Evolutionary conservation across 2,329 filamentous ascomycete genomes (phyloP).

Genomic region (Trichoderma brevicompactum): DNA sequence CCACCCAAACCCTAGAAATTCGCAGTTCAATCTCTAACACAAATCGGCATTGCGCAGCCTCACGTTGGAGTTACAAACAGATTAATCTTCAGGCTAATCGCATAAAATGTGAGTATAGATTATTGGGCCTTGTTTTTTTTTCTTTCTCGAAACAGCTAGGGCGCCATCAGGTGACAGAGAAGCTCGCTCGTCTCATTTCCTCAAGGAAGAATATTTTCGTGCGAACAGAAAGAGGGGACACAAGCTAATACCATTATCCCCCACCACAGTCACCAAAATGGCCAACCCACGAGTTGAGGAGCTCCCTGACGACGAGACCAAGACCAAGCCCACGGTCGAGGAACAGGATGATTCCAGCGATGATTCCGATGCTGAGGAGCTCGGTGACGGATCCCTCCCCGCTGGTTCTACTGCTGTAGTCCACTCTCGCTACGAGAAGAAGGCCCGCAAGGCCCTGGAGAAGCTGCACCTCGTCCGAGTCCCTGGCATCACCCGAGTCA

Average conservation of each 20-base stretch:
- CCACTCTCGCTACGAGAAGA: slow-evolving; percentile 99
- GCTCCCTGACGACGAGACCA: slow-evolving; percentile 86
- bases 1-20: slow-evolving; percentile 54
- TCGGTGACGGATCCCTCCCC: slow-evolving; percentile 75
- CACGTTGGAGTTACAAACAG: slow-evolving; percentile 41
- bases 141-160: neutral
- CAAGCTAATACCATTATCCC: slow-evolving; percentile 38
- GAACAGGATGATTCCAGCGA: slow-evolving; percentile 74
- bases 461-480: slow-evolving; percentile 98
- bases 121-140: neutral
- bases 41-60: slow-evolving; percentile 42
- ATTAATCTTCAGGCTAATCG: slow-evolving; percentile 42
- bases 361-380: slow-evolving; percentile 81
- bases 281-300: slow-evolving; percentile 98
- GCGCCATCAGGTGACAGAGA: slow-evolving; percentile 10
- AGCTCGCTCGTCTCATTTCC: slow-evolving; percentile 3
- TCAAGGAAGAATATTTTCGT: slow-evolving; percentile 28
- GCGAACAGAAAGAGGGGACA: slow-evolving; percentile 33
- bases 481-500: slow-evolving; percentile 96
- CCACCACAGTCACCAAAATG: slow-evolving; percentile 66
- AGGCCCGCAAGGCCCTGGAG: slow-evolving; percentile 98
- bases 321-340: slow-evolving; percentile 74
- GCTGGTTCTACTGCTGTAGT: slow-evolving; percentile 87
- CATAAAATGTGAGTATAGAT: slow-evolving; percentile 40
- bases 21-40: slow-evolving; percentile 46